phyloP scores from a whole-genome alignment of 2,329 filamentous ascomycete genomes.

The Colletotrichum paranaense region DNA sequence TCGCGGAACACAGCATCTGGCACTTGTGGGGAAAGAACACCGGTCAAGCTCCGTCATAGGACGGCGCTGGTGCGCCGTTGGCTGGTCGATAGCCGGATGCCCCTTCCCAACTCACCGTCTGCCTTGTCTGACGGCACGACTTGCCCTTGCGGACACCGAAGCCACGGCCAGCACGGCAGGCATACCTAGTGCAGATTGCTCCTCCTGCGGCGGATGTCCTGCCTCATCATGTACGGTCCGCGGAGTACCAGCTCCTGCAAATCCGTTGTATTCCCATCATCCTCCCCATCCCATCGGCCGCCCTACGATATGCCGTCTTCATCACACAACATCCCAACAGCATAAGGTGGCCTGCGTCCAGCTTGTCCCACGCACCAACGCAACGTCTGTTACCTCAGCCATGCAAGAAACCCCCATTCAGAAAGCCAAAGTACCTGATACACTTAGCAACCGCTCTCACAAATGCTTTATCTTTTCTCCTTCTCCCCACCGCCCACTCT shows the following conservation, averaged over 20 bases:
- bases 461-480: not conserved
- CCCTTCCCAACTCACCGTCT: not conserved
- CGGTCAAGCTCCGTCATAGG: not conserved
- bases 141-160: not conserved
- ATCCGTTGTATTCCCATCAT: not conserved
- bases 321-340: not conserved
- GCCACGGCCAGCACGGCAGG: not conserved
- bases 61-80: not conserved
- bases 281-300: not conserved
- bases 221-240: not conserved
- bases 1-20: not conserved
- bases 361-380: not conserved
- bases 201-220: not conserved
- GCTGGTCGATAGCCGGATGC: not conserved
- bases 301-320: not conserved
- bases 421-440: not conserved
- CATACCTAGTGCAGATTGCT: not conserved
- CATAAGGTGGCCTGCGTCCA: not conserved
- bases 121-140: not conserved
- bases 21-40: not conserved
- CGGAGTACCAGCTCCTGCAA: not conserved
- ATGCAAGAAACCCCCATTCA: not conserved
- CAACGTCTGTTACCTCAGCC: not conserved
- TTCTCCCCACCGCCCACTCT: not conserved
- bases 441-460: not conserved